A percentile compares a stretch with the other conserved stretches of the same genome.
These are phyloP conservation scores for Sarocladiaceae sp. DNA, from an alignment of 2,329 filamentous ascomycete species.

Conservation along the genomic window DNA sequence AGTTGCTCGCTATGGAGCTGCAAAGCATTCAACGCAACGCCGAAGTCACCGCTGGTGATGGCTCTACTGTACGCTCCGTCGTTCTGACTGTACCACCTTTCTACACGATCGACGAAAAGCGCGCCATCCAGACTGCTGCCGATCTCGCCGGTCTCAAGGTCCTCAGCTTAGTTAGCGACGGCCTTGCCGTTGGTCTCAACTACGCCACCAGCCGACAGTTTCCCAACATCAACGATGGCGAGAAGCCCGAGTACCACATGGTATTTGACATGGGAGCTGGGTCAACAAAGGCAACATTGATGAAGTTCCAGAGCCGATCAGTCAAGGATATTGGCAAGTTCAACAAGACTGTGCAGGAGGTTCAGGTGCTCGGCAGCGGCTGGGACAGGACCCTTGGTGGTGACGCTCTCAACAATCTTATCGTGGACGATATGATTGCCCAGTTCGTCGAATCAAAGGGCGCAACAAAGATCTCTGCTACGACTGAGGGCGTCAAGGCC, in stretches of 20 bases:
- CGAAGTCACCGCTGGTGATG: slow-evolving; percentile 72
- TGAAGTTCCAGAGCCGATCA: slow-evolving; percentile 81
- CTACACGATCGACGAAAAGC: slow-evolving; percentile 85
- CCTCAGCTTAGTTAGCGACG: slow-evolving; percentile 79
- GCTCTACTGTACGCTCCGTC: slow-evolving; percentile 65
- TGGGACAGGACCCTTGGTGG: slow-evolving; percentile 90
- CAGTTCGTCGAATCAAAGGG: slow-evolving; percentile 68
- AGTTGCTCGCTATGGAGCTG: slow-evolving; percentile 92
- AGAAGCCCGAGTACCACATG: slow-evolving; percentile 83
- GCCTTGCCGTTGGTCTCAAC: slow-evolving; percentile 86
- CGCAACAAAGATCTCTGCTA: slow-evolving; percentile 58
- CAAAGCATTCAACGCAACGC: slow-evolving; percentile 88
- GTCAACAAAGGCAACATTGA: slow-evolving; percentile 80
- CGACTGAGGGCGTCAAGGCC: slow-evolving; percentile 55
- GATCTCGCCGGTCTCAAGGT: slow-evolving; percentile 84
- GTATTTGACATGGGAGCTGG: slow-evolving; percentile 98
- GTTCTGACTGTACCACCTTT: slow-evolving; percentile 89
- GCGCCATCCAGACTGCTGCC: slow-evolving; percentile 76
- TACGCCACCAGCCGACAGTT: slow-evolving; percentile 91
- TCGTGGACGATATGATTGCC: slow-evolving; percentile 81
- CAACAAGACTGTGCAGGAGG: slow-evolving; percentile 96
- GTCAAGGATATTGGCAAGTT: slow-evolving; percentile 89
- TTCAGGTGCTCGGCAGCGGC: slow-evolving; percentile 78
- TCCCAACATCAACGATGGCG: slow-evolving; percentile 73
- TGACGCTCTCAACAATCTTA: slow-evolving; percentile 79